A percentile compares a stretch with the other conserved stretches of the same genome.
Conservation (phyloP, 2,329 filamentous ascomycete species). For the Trichophyton verrucosum region DNA sequence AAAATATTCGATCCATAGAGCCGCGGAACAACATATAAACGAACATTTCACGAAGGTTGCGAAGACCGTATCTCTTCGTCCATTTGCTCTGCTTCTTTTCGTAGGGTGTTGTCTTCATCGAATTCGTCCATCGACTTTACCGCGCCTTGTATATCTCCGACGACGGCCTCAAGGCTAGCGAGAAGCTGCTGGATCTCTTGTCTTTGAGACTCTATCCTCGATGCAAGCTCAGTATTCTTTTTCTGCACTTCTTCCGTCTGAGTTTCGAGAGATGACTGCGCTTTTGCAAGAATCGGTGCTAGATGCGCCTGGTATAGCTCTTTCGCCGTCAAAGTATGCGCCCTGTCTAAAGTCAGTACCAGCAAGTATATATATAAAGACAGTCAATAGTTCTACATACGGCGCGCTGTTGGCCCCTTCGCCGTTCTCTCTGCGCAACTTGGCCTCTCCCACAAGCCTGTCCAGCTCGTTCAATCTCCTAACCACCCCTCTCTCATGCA, state of each 20-base stretch:
- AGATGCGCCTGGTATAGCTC: constrained; percentile 49
- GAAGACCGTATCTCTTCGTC: constrained; percentile 30
- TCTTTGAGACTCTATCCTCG: constrained; percentile 42
- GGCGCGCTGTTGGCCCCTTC: constrained; percentile 31
- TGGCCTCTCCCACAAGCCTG: constrained; percentile 46
- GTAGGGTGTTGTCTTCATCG: constrained; percentile 27
- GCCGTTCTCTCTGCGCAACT: constrained; percentile 37
- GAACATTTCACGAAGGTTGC: constrained; percentile 17
- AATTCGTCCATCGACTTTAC: constrained; percentile 32
- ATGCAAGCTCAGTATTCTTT: constrained; percentile 42
- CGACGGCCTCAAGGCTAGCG: constrained; percentile 42
- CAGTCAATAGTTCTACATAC: constrained; percentile 28
- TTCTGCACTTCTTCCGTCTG: constrained; percentile 39
- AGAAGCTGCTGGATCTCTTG: constrained; percentile 46
- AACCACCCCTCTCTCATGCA: constrained; percentile 45
- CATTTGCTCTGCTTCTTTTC: constrained; percentile 32
- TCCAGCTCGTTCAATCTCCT: constrained; percentile 49
- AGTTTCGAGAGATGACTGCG: constrained; percentile 37
- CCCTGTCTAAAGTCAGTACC: constrained; percentile 27
- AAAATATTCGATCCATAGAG: neutral
- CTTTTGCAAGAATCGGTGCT: constrained; percentile 42
- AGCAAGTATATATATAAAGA: no score
- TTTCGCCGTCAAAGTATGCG: constrained; percentile 46
- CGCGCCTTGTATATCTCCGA: constrained; percentile 45
- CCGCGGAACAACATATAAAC: neutral